Evolutionary conservation across 2,329 filamentous ascomycete species (phyloP), one percentile per base, ranked within the genome.

Genomic region (Pseudopyrenochaeta lycopersici): DNA sequence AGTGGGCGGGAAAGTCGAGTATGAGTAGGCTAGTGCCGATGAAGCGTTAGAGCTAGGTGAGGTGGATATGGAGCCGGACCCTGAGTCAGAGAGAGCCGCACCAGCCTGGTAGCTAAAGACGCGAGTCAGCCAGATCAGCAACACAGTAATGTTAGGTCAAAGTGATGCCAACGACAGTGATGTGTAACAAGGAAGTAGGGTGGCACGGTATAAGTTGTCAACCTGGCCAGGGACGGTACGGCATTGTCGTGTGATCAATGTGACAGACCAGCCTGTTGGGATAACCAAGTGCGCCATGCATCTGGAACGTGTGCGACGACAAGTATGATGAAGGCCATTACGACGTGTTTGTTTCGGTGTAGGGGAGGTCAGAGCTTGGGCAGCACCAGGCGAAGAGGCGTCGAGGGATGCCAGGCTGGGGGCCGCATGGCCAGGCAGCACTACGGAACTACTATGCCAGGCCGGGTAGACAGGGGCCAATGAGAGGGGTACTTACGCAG

Each of bases 81-180:
- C 82, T 56, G 84, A 83, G 74, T 86, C 83, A 54, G 84, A 80
- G 64, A 84, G 79, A 62, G 80, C 78, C 67, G 79, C 73, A 55
- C 76, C 77, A 58, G 78, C 66, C 57, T 81, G 78, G 71, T 82
- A 85, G 70, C 83, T 85, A 74, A 70, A 66, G 63, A 60, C 65
- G 51, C 50, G 48, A 67, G 68, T 75, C 67, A 76, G 73, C 69
- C 55, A 69, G 61, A 43, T 54, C 58, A 66, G 63, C 58, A 62
- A 70, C 67, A 68, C 60, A 66, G 56, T 62, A 58, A 45, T 66
- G 62, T 63, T 65, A 51, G 63, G 56, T 45, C 54, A 58, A 60
- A 66, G 51, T 65, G 63, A 66, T 72, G 71, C 66, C 68, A 74
- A 62, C 68, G 62, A 63, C 58, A 67, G 65, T 54, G 65, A 75